Conservation (phyloP, 306 rosid species). For the Prosopis cineraria region DNA sequence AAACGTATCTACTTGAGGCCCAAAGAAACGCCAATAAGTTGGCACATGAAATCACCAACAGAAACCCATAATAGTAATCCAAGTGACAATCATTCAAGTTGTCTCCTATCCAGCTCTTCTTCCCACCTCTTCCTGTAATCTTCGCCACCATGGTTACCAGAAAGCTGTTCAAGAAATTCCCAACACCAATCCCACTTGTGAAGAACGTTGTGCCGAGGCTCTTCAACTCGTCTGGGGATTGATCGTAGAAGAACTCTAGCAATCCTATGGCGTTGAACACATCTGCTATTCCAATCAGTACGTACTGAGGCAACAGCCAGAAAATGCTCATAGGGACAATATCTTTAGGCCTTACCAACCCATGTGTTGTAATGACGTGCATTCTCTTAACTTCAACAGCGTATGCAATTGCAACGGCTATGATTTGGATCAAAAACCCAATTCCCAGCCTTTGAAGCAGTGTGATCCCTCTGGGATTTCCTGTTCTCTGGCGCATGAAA, state of each 20-base stretch:
- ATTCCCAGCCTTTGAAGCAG: conserved; percentile 83
- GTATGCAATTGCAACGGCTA: conserved; percentile 67
- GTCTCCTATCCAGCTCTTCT: conserved; percentile 74
- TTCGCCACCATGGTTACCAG: conserved; percentile 67
- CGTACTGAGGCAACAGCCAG: conserved; percentile 74
- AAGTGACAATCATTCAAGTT: conserved; percentile 84
- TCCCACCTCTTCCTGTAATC: conserved; percentile 58
- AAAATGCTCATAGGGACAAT: conserved; percentile 73
- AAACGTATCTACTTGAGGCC: conserved; percentile 48
- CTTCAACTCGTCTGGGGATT: conserved; percentile 84
- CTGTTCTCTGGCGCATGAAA: conserved; percentile 59
- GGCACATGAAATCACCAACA: conserved; percentile 43
- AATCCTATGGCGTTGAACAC: conserved; percentile 80
- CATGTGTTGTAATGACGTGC: conserved; percentile 50
- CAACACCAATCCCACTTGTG: conserved; percentile 76
- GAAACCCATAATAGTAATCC: conserved; percentile 80
- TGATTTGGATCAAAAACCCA: conserved; percentile 67
- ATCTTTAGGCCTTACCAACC: conserved; percentile 43
- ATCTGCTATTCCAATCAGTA: conserved; percentile 79
- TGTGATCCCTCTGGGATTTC: conserved; percentile 83
- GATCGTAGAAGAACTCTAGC: conserved; percentile 90
- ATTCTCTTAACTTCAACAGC: conserved; percentile 69
- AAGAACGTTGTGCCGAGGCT: conserved; percentile 80
- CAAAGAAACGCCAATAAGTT: conserved; percentile 47
- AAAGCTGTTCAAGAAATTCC: conserved; percentile 79